These are phyloP conservation scores for Echites panduratus DNA, from an alignment of 257 asterid genomes.

Conservation along the genomic window DNA sequence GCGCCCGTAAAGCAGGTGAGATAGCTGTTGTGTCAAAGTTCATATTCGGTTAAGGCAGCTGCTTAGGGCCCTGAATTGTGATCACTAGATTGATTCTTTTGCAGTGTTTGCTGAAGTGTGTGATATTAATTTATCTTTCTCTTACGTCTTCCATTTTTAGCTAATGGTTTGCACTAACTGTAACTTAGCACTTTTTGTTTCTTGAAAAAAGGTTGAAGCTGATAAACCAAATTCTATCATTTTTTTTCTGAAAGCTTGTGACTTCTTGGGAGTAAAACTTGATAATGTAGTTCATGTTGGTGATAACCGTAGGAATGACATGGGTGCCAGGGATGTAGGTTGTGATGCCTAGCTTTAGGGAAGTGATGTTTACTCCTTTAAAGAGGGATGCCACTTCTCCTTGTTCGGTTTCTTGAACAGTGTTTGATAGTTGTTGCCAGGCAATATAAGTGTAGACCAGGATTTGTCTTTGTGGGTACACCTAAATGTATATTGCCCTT, in stretches of 20 bases:
- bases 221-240: conserved; percentile 99
- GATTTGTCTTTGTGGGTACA: no score
- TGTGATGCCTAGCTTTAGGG: conserved; percentile 99
- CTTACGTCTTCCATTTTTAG: neutral
- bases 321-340: conserved; percentile 97
- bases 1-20: conserved; percentile 80
- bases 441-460: no score
- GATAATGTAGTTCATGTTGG: conserved; percentile 98
- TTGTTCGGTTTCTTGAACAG: neutral
- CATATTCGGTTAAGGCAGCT: conserved; percentile 81
- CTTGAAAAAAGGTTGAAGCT: conserved; percentile 67
- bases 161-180: neutral
- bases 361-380: conserved; percentile 79
- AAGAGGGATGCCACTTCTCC: conserved; percentile 51
- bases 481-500: no score
- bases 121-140: conserved; percentile 3
- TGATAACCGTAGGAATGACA: conserved; percentile 92
- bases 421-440: no score
- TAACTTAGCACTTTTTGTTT: neutral
- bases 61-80: conserved; percentile 81
- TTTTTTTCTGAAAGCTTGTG: no score
- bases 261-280: conserved; percentile 74
- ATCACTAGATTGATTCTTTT: conserved; percentile 96
- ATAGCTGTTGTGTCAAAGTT: conserved; percentile 92
- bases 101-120: conserved; percentile 95